Evolutionary conservation across 2,329 filamentous ascomycete species (phyloP), one percentile per base, ranked within the genome.

Genomic region (Corynespora cassiicola): DNA sequence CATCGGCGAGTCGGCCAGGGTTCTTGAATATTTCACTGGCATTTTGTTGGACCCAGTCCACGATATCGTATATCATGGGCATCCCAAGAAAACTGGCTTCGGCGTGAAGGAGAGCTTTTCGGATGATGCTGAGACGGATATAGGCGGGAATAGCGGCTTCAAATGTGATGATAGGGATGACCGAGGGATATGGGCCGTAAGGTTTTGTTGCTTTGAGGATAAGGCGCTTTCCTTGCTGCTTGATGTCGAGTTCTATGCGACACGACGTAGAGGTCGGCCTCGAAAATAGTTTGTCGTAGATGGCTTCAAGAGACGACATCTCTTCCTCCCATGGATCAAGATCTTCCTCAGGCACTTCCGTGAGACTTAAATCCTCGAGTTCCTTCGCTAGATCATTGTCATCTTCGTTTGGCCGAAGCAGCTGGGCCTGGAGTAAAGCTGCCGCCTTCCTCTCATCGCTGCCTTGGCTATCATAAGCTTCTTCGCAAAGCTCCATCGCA

Each of bases 31-130:
- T 88, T n/a, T 71, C 71, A 41, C 89, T 86, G 47, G 95, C 83
- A 51, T 90, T 85, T 48, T 87, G 82, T 63, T 97, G 91, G 4
- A 97, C 72, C 91, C 92, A 97, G 69, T 96, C 91, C 35, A 92
- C 80, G 9, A 95, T 78, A 50, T 88, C 88, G 68, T 91, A 97
- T 9, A 96, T 81, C 86, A 95, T 96, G 24, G 90, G 88, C 61
- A 95, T 90, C 16, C 90, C 92, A 10, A 85, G 72, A 19, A 95
- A 77, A 18, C 84, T 82, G 32, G 84, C 78, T 32, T 82, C 74
- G 2, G 90, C 84, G 61, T 92, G 84, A 4, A 80, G 75, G 5
- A 96, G 73, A 2, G 86, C 84, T 66, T 87, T 85, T 54, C 88
- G 86, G 56, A 94, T 82, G 23, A 96, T 85, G 58, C 90, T 96